Evolutionary conservation across 768 basidiomycete species (phyloP).

Genomic region (Coprinopsis marcescibilis): DNA sequence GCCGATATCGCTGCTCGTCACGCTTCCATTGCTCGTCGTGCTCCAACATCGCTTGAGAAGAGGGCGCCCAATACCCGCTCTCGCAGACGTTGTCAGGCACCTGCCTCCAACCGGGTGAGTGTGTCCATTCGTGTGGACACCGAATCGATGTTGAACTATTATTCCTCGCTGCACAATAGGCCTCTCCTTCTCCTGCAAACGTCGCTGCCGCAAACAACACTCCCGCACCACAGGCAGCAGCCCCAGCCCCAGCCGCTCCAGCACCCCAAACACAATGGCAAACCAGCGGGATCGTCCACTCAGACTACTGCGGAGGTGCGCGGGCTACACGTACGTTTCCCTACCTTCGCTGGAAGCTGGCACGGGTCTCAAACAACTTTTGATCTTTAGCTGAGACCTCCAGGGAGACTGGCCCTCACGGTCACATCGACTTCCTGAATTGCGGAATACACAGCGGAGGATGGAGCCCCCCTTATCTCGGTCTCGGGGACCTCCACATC

Average conservation of each 20-base stretch:
- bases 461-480: slow-evolving; percentile 69
- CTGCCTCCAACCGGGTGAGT: background rate
- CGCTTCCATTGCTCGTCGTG: slow-evolving; percentile 27
- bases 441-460: slow-evolving; percentile 67
- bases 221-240: no score
- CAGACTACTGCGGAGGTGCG: slow-evolving; percentile 38
- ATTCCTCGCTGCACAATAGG: no score
- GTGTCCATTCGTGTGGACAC: background rate
- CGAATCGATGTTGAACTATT: background rate
- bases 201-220: no score
- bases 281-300: slow-evolving; percentile 29
- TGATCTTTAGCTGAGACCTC: slow-evolving; percentile 40
- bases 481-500: slow-evolving; percentile 28
- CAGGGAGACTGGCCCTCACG: slow-evolving; percentile 56
- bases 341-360: background rate
- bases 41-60: background rate
- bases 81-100: slow-evolving; percentile 6
- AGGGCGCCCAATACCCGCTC: slow-evolving; percentile 10
- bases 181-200: no score
- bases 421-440: slow-evolving; percentile 70
- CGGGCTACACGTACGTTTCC: slow-evolving; percentile 49
- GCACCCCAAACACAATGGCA: no score
- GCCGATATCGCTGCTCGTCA: slow-evolving; percentile 27
- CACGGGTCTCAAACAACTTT: background rate
- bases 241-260: no score